Base-by-base conservation (phyloP, 495 filamentous ascomycete genomes). In the Clohesyomyces aquaticus region DNA sequence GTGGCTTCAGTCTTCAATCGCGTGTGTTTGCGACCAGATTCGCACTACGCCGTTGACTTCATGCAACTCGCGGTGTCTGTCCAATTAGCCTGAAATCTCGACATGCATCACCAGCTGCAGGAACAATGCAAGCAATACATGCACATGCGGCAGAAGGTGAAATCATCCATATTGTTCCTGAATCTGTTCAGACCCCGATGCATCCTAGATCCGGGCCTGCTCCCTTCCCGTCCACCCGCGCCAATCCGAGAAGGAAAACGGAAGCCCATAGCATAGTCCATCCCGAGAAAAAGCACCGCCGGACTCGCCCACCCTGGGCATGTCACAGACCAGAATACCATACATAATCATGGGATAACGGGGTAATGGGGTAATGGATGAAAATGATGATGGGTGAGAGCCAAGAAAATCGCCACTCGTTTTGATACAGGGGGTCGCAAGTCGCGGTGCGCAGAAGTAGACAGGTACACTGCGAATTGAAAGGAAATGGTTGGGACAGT, bases 151-250 rank as follows among this genome's bases (percentile, higher is more conserved):
- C 47, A 47, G 11, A 49, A 38, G 35, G 38, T 1, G 23, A 55
- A 55, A 65, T 65, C 55, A 59, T 65, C 62, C 62, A 65, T 53
- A 65, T 65, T 65, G 62, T 35, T 26, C 47, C 28, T 55, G 19
- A 56, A 38, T 14, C 23, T 29, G 22, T 16, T 21, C 21, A 25
- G 4, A 12, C 47, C 25, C 18, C 9, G 22, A 25, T 49, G 18
- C 1, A 10, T 23, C 8, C 18, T 53, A 27, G 21, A 53, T 53
- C 12, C 49, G 49, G 48, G 8, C 50, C 38, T 55, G n/a, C 32
- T 12, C 32, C 59, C 59, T 47, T 45, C 59, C 49, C 50, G 38
- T 27, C 35, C 23, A 62, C n/a, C 48, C 4, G 21, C 35, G 18
- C 8, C 18, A 8, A 45, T 22, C 53, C 22, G 53, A 56, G 26